A percentile compares a stretch with the other conserved stretches of the same genome.
These are phyloP conservation scores for Xylaria sp. DNA, from an alignment of 2,329 filamentous ascomycete species.

Conservation along the genomic window DNA sequence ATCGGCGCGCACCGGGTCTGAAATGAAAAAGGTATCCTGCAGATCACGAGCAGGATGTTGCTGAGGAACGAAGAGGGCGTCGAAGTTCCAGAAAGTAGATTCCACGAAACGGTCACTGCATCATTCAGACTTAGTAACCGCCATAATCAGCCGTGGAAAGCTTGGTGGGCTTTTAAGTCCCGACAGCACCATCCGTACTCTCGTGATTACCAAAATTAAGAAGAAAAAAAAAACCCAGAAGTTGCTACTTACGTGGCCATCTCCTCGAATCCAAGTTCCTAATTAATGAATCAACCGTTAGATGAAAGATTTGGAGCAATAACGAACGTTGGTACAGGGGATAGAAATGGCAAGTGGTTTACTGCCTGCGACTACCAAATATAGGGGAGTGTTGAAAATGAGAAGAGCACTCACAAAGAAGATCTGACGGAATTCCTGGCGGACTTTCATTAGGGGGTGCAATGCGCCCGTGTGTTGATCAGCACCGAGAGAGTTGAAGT, in stretches of 20 bases:
- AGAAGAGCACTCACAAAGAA: slow-evolving; percentile 65
- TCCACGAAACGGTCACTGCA: slow-evolving; percentile 55
- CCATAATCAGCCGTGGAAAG: neutral
- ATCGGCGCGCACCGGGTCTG: slow-evolving; percentile 75
- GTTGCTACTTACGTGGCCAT: slow-evolving; percentile 7
- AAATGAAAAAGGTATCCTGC: slow-evolving; percentile 98
- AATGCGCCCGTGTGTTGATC: slow-evolving; percentile 57
- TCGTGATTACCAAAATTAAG: neutral
- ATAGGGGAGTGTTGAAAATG: neutral
- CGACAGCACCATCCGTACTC: neutral
- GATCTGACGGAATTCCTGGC: slow-evolving; percentile 88
- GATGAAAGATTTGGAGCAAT: neutral
- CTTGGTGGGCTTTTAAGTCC: too few species aligned
- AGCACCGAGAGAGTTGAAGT: slow-evolving; percentile 50
- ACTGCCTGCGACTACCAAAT: neutral
- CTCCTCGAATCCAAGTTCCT: slow-evolving; percentile 13
- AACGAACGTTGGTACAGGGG: neutral
- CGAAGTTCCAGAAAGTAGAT: slow-evolving; percentile 97
- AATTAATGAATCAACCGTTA: neutral
- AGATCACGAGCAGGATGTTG: slow-evolving; percentile 96
- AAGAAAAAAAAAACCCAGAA: neutral
- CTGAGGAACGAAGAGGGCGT: slow-evolving; percentile 87
- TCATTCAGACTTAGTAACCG: neutral
- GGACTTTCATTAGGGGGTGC: slow-evolving; percentile 84
- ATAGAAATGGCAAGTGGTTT: neutral